Percentiles rank a stretch among this genome's conserved stretches.
Evolutionary conservation across 306 rosid genomes (phyloP).

Genomic region (Gastrolobium bilobum): DNA sequence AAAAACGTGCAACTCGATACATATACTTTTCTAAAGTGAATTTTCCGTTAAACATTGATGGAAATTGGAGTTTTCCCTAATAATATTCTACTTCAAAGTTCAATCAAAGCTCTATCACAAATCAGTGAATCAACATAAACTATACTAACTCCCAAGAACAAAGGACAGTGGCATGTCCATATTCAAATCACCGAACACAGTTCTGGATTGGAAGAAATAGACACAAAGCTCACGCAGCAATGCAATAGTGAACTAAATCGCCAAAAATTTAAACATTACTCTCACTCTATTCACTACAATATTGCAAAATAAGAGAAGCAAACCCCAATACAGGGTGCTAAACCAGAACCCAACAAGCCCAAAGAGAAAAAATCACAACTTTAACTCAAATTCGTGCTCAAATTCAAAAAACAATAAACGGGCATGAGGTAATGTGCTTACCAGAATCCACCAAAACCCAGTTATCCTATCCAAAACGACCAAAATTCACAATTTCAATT

Average conservation of each 20-base stretch:
- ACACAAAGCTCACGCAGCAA: conserved; percentile 32
- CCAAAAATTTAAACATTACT: not conserved
- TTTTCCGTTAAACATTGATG: too few relatives aligned
- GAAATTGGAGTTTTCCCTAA: not conserved
- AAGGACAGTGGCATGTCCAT: conserved; percentile 5
- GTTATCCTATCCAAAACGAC: not conserved
- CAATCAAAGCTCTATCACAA: conserved; percentile 15
- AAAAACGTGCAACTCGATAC: not conserved
- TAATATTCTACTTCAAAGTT: conserved; percentile 1
- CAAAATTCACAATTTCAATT: not conserved
- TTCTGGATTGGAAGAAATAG: conserved; percentile 5
- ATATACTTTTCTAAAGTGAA: too few relatives aligned
- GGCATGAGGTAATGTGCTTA: conserved; percentile 32
- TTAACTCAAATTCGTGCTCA: conserved; percentile 9
- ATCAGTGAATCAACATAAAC: conserved; percentile 13
- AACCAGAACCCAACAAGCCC: conserved; percentile 44
- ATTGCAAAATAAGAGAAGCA: conserved; percentile 16
- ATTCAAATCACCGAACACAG: conserved; percentile 27
- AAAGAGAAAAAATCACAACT: not conserved
- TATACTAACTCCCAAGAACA: not conserved
- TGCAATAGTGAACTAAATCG: not conserved
- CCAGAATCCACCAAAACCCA: conserved; percentile 61
- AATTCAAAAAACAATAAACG: conserved; percentile 3
- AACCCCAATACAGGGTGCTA: not conserved
- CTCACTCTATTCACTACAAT: not conserved